Percentiles rank a stretch among this genome's conserved stretches.
phyloP scores from a whole-genome alignment of 176 grass and related monocot genomes.

The Rhynchospora pubera region DNA sequence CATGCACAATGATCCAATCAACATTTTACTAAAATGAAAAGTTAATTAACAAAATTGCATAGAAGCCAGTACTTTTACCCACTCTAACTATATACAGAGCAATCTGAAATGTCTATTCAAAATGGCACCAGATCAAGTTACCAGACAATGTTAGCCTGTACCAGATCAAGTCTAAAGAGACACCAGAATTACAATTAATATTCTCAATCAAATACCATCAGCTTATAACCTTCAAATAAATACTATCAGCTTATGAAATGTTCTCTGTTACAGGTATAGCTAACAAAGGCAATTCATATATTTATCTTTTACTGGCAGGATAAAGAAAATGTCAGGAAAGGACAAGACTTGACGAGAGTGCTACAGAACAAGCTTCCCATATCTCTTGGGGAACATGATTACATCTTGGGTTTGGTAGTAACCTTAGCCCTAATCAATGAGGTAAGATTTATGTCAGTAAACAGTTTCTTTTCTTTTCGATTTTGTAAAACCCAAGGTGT shows the following conservation, averaged over 20 bases:
- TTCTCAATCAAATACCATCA: neutral
- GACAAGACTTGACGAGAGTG: conserved; percentile 25
- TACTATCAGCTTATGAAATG: neutral
- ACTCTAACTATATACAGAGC: no score
- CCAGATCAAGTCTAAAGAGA: neutral
- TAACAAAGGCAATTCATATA: no score
- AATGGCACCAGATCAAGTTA: no score
- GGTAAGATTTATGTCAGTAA: conserved; percentile 15
- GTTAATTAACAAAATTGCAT: neutral
- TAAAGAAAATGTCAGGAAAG: conserved; percentile 18
- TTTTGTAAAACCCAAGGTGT: neutral
- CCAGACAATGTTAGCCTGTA: neutral
- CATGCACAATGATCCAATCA: neutral
- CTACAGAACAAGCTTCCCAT: conserved; percentile 36
- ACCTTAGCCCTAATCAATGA: conserved; percentile 48
- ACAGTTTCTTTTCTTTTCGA: neutral
- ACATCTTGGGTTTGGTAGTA: conserved; percentile 37
- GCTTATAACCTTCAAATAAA: neutral
- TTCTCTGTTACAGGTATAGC: no score
- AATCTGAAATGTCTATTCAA: no score
- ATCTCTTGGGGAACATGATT: conserved; percentile 11
- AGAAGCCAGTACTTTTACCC: neutral
- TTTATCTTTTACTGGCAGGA: neutral
- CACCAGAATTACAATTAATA: neutral
- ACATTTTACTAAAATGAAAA: neutral